A percentile compares a stretch with the other conserved stretches of the same genome.
These are phyloP conservation scores for Backusella sp. DNA, from an alignment of 192 early-diverging fungal genomes.

Conservation along the genomic window DNA sequence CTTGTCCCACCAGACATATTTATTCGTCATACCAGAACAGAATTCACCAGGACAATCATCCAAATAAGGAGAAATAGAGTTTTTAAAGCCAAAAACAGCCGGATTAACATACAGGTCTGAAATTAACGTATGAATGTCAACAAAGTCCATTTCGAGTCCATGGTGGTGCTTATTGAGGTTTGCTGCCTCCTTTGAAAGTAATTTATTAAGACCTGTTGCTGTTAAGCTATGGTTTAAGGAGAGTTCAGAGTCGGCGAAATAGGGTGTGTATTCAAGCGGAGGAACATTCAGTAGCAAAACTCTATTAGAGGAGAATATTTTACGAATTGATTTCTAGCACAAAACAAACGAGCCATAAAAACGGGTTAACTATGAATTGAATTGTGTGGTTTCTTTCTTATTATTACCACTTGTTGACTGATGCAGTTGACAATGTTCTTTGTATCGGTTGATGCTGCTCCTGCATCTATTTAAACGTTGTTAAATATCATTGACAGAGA, in stretches of 20 bases:
- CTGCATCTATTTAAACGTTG: background rate
- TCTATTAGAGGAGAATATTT: constrained; percentile 22
- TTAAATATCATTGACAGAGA: background rate
- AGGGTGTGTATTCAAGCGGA: constrained; percentile 30
- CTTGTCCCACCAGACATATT: constrained; percentile 39
- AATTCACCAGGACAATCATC: constrained; percentile 23
- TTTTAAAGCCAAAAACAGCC: constrained; percentile 24
- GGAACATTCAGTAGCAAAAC: constrained; percentile 24
- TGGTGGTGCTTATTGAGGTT: constrained; percentile 16
- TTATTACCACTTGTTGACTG: constrained; percentile 32
- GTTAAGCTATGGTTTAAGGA: constrained; percentile 8
- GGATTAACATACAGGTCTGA: constrained; percentile 21
- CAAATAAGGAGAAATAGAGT: constrained; percentile 29
- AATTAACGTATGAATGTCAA: constrained; percentile 20
- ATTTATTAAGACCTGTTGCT: constrained; percentile 2
- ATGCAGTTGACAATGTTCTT: constrained; percentile 19
- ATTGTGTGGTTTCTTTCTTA: background rate
- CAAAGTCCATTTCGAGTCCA: constrained; percentile 14
- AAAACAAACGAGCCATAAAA: background rate
- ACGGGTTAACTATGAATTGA: background rate
- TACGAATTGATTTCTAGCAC: constrained; percentile 11
- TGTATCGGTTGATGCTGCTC: background rate
- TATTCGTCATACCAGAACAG: constrained; percentile 21
- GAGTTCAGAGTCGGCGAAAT: background rate
- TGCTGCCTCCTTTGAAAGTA: constrained; percentile 8